Evolutionary conservation across 2,329 filamentous ascomycete species (phyloP).

Genomic region (Juglanconis sp.): DNA sequence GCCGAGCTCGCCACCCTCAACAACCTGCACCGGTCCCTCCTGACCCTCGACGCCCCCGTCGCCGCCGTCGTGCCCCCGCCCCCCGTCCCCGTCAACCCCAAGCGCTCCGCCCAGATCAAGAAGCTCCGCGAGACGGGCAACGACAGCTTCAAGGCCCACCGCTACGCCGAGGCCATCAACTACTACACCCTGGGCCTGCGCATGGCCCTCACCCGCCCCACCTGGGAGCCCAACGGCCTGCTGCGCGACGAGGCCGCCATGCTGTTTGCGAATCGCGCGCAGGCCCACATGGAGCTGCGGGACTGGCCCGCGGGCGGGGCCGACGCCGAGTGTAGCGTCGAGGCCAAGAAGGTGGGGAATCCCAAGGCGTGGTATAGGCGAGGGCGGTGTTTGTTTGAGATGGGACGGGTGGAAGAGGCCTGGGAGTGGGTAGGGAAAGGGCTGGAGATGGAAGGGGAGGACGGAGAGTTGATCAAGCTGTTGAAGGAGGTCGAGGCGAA

Average conservation of each 20-base stretch:
- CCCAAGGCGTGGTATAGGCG: conserved; percentile 93
- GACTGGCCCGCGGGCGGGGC: conserved; percentile 82
- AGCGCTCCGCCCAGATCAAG: conserved; percentile 80
- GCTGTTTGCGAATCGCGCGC: conserved; percentile 82
- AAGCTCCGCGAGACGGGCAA: conserved; percentile 92
- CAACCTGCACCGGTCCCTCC: conserved; percentile 69
- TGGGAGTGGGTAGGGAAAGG: conserved; percentile 72
- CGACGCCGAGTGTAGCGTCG: conserved; percentile 84
- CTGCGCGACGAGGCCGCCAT: conserved; percentile 80
- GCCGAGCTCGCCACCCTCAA: conserved; percentile 74
- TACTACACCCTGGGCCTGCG: conserved; percentile 84
- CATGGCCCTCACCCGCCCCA: conserved; percentile 78
- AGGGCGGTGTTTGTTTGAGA: conserved; percentile 83
- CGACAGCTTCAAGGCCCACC: conserved; percentile 73
- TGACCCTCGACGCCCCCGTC: conserved; percentile 60
- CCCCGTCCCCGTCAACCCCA: conserved; percentile 87
- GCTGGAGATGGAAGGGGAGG: conserved; percentile 77
- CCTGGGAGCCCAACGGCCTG: conserved; percentile 83
- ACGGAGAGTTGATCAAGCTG: conserved; percentile 60
- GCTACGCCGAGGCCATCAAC: conserved; percentile 71
- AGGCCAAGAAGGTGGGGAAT: conserved; percentile 82
- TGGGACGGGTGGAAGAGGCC: conserved; percentile 83
- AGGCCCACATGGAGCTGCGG: conserved; percentile 80
- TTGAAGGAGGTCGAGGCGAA: conserved; percentile 58
- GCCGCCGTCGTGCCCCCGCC: conserved; percentile 72